Base-by-base conservation (phyloP, 2,329 filamentous ascomycete genomes). In the Epicoccum sorghinum region DNA sequence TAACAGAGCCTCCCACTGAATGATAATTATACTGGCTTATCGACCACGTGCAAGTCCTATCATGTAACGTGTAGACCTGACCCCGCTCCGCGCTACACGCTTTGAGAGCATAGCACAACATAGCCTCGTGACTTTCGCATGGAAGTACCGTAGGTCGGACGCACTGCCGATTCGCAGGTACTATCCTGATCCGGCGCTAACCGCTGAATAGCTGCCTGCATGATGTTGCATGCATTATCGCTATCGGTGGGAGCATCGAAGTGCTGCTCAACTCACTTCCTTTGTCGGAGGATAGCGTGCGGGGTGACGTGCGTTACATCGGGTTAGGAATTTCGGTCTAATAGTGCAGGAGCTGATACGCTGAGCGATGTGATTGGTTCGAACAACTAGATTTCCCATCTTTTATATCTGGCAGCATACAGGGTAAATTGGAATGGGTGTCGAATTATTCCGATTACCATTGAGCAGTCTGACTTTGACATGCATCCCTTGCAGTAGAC, bases 91-190 rank as follows among this genome's bases (percentile, higher is more conserved):
- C 40, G 32, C 45, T 57, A 42, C 24, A 39, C 33, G 44, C 42
- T 61, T 50, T 51, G 52, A 52, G 53, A 60, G 59, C 55, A 58
- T 59, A 50, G 59, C 54, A 47, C 54, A 49, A 25, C 49, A 37
- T 39, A 38, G 32, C 47, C 65, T 60, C 58, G 61, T 67, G 65
- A 65, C 59, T 51, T 54, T 55, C 53, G 59, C 61, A 48, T 55
- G 43, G n/a, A 56, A 38, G 43, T 52, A 47, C 64, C 57, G 55
- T 60, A 55, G 30, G 27, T 57, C 59, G 62, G 61, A 33, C 53
- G 41, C 52, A 53, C 39, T 59, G 52, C 61, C 61, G 59, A 52
- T 46, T 64, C 61, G 61, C 56, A 59, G 53, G 46, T 36, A 43
- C 56, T 55, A 32, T 25, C 46, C 42, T 27, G 14, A 46, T 55